These are phyloP conservation scores for Hymenoscyphus albidus DNA, from an alignment of 2,329 filamentous ascomycete species.

Conservation along the genomic window DNA sequence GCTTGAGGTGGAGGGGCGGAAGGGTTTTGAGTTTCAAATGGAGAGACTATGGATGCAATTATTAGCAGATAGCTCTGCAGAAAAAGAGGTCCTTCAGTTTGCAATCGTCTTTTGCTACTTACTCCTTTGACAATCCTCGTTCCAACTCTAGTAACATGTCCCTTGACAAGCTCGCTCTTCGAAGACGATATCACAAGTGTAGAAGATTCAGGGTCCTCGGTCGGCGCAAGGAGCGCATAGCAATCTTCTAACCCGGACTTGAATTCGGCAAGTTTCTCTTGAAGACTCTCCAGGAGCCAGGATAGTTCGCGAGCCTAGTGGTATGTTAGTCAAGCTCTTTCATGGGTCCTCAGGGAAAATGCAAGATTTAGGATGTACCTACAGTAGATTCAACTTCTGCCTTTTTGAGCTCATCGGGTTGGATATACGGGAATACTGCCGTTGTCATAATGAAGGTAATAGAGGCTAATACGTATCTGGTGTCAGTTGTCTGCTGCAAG, in stretches of 20 bases:
- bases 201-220: conserved; percentile 65
- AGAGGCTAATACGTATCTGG: neutral
- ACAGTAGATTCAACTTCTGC: conserved; percentile 34
- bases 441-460: conserved; percentile 20
- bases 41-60: conserved; percentile 54
- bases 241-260: conserved; percentile 76
- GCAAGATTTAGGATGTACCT: neutral
- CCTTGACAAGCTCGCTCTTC: conserved; percentile 86
- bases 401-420: conserved; percentile 25
- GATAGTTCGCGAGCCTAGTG: conserved; percentile 33
- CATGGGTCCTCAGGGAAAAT: neutral
- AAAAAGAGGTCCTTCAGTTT: neutral
- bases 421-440: conserved; percentile 31
- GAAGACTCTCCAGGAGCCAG: conserved; percentile 36
- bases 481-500: neutral
- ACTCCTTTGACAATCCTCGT: conserved; percentile 90
- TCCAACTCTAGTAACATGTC: conserved; percentile 84
- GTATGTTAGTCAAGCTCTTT: conserved; percentile 8
- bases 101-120: conserved; percentile 36
- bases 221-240: conserved; percentile 77
- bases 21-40: conserved; percentile 72
- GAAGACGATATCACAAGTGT: conserved; percentile 87
- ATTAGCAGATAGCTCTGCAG: neutral
- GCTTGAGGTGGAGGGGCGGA: conserved; percentile 36
- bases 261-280: conserved; percentile 32